Conservation (phyloP, 441 rosid species). For the Sinapis alba region DNA sequence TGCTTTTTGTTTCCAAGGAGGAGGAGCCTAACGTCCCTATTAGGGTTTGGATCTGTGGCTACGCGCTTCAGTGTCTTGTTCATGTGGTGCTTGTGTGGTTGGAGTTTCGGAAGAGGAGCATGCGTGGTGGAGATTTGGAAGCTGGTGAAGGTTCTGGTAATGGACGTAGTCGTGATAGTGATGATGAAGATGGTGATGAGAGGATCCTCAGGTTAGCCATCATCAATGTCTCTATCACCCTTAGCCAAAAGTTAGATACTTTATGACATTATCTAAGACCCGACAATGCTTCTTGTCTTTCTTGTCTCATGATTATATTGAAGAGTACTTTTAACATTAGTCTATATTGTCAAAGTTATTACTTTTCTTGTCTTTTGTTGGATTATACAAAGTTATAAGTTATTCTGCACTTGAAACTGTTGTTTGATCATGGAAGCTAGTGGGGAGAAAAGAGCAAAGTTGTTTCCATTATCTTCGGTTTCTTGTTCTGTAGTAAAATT, state of each 20-base stretch:
- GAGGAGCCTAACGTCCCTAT: conserved; percentile 60
- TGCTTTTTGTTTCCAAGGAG: conserved; percentile 40
- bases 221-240: neutral
- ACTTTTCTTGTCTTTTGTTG: too few relatives aligned
- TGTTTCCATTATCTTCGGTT: too few relatives aligned
- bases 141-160: conserved; percentile 27
- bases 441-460: too few relatives aligned
- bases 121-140: conserved; percentile 46
- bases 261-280: neutral
- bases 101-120: conserved; percentile 43
- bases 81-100: conserved; percentile 56
- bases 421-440: neutral
- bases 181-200: conserved; percentile 49
- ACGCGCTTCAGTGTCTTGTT: conserved; percentile 56
- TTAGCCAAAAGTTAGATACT: neutral
- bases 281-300: conserved; percentile 9
- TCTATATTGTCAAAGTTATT: neutral
- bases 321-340: neutral
- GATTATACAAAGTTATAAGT: too few relatives aligned
- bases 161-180: conserved; percentile 40
- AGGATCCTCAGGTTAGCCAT: conserved; percentile 30
- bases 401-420: too few relatives aligned
- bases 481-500: neutral
- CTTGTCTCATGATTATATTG: neutral
- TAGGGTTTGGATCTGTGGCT: conserved; percentile 64